A percentile compares a stretch with the other conserved stretches of the same genome.
Conservation (phyloP, 1,284 basidiomycete genomes). For the Grifola frondosa region DNA sequence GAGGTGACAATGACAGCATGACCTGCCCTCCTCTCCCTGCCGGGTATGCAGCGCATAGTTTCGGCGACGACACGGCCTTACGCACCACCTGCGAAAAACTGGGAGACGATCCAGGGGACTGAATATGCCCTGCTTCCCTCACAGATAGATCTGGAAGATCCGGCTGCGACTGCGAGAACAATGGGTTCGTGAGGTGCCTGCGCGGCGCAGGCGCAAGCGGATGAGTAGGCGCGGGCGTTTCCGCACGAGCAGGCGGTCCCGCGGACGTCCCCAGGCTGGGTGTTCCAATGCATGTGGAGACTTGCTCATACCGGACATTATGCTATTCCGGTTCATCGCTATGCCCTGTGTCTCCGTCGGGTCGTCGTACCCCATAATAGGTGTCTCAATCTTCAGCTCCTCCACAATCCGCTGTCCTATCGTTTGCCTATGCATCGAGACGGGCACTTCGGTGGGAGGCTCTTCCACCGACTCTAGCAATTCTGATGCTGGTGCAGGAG, state of each 20-base stretch:
- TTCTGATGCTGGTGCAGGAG: constrained; percentile 18
- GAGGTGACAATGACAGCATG: constrained; percentile 20
- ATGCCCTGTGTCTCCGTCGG: constrained; percentile 16
- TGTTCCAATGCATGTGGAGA: constrained; percentile 12
- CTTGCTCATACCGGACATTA: constrained; percentile 26
- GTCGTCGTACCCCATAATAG: no score
- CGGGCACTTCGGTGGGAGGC: constrained; percentile 13
- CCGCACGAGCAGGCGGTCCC: constrained; percentile 37
- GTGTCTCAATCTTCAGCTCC: constrained; percentile 17
- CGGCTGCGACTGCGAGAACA: constrained; percentile 57
- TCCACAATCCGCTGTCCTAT: constrained; percentile 32
- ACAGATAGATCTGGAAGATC: constrained; percentile 36
- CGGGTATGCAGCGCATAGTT: constrained; percentile 22
- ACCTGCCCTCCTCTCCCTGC: constrained; percentile 11
- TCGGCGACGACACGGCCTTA: constrained; percentile 25
- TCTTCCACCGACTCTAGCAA: constrained; percentile 15
- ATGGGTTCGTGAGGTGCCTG: constrained; percentile 43
- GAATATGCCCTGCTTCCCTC: constrained; percentile 11
- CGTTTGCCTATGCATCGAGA: constrained; percentile 11
- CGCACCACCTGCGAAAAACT: constrained; percentile 21
- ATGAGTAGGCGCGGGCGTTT: constrained; percentile 56
- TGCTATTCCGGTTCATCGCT: constrained; percentile 21
- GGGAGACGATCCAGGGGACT: constrained; percentile 12
- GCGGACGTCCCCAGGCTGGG: constrained; percentile 13
- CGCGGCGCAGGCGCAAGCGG: constrained; percentile 66